Conservation (phyloP, 2,329 filamentous ascomycete species). For the Fusarium buxicola region DNA sequence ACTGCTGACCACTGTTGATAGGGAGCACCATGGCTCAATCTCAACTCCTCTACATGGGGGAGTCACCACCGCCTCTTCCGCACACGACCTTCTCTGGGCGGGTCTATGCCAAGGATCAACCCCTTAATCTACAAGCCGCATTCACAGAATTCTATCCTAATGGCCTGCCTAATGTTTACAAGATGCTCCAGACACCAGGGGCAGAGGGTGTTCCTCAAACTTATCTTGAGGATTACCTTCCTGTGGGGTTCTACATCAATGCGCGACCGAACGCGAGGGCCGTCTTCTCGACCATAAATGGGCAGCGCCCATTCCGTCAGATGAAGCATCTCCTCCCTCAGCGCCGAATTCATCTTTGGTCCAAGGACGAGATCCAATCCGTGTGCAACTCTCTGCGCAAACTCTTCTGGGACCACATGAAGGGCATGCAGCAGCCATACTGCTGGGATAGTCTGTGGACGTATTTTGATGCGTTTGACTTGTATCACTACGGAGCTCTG, state of each 20-base stretch:
- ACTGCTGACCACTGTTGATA: conserved; percentile 20
- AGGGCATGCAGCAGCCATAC: conserved; percentile 46
- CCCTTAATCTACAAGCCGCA: conserved; percentile 38
- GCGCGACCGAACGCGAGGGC: conserved; percentile 48
- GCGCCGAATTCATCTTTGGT: conserved; percentile 54
- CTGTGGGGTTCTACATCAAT: conserved; percentile 53
- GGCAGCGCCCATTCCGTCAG: conserved; percentile 45
- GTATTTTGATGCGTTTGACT: conserved; percentile 61
- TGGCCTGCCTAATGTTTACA: conserved; percentile 52
- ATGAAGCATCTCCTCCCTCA: conserved; percentile 45
- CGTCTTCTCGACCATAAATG: conserved; percentile 55
- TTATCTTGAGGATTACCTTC: conserved; percentile 53
- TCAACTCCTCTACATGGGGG: conserved; percentile 12
- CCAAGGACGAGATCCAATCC: conserved; percentile 53
- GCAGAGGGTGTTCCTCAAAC: conserved; percentile 41
- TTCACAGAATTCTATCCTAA: conserved; percentile 52
- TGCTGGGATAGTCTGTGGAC: conserved; percentile 58
- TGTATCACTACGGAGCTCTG: conserved; percentile 59
- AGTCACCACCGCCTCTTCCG: conserved; percentile 28
- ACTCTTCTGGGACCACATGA: conserved; percentile 52
- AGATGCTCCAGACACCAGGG: conserved; percentile 46
- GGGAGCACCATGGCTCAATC: conserved; percentile 32
- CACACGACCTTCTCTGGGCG: conserved; percentile 32
- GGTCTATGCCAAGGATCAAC: conserved; percentile 40
- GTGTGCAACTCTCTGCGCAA: conserved; percentile 55